A percentile compares a stretch with the other conserved stretches of the same genome.
phyloP scores from a whole-genome alignment of 2,329 filamentous ascomycete genomes.

The Paecilomyces sp. region DNA sequence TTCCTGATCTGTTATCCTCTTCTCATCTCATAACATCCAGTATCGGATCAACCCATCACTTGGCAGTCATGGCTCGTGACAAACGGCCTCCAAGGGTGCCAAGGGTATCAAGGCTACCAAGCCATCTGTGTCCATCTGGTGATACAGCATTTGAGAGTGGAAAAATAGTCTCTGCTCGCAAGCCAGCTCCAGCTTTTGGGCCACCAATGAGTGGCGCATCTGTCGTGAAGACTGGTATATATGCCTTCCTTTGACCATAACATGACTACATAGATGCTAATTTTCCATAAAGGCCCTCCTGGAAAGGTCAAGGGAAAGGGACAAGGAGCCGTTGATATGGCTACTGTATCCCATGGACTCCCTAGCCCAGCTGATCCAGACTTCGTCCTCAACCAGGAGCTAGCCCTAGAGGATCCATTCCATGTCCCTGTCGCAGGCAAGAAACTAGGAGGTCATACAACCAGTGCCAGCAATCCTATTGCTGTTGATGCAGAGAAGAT shows the following conservation, averaged over 20 bases:
- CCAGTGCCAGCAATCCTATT: background rate
- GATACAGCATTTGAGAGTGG: background rate
- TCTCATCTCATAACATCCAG: background rate
- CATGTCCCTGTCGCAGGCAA: background rate
- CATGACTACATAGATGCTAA: background rate
- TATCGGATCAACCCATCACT: background rate
- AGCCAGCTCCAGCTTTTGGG: background rate
- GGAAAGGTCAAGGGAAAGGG: background rate
- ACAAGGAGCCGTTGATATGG: background rate
- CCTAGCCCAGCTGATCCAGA: background rate
- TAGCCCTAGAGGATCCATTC: background rate
- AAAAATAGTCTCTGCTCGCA: background rate
- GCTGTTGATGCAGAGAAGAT: background rate
- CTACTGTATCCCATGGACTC: background rate
- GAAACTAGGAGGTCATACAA: background rate
- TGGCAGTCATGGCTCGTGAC: background rate
- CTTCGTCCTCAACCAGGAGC: background rate
- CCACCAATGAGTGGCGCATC: background rate
- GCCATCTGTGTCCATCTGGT: background rate
- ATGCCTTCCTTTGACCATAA: background rate
- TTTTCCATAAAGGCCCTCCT: background rate
- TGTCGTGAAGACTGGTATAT: background rate
- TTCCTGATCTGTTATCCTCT: background rate
- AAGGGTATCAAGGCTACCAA: background rate
- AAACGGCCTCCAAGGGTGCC: background rate